Evolutionary conservation across 257 asterid species (phyloP), one percentile per base, ranked within the genome.

Genomic region (Forsythia viridissima): DNA sequence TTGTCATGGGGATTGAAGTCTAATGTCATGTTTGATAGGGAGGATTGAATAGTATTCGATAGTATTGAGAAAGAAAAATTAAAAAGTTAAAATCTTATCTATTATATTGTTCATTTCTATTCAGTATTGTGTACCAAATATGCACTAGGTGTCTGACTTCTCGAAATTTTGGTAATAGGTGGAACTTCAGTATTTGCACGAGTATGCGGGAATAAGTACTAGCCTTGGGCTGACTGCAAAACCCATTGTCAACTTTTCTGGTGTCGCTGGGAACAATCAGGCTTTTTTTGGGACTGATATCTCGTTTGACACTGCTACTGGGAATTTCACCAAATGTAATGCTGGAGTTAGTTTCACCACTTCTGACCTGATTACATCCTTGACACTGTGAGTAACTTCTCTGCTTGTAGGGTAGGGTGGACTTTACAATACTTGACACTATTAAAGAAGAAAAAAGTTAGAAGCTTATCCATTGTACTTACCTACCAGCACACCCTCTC

Each of bases 161-260:
- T 52, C 30, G 1, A 70, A 40, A 66, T 74, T 80, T n/a, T 40
- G 77, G 42, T 77, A 42, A 79, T 88, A 96, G 99, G 91, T 93
- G 76, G 99, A 96, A 80, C 94, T 96, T 81, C 98, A 93, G 76
- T 96, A 93, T 86, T 84, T 90, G 83, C 99, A 96, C 34, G 99
- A 96, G 87, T 73, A 87, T 80, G 97, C 99, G 42, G 98, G 98
- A 74, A 93, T 96, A 57, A 96, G 90, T 78, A 91, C 99, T 61
- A 89, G 97, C 85, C 90, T 96, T 72, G 97, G 97, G 39, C 88
- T 96, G 66, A 83, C 96, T 43, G 97, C 98, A 40, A 90, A 89
- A 78, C 99, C 99, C 71, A 81, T 91, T 24, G 91, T 92, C 87
- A 91, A 92, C 89, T 96, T 96, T 83, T 90, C 99, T 80, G 99